A percentile compares a stretch with the other conserved stretches of the same genome.
Conservation (phyloP, 2,329 filamentous ascomycete species). For the Aspergillus luchuensis region DNA sequence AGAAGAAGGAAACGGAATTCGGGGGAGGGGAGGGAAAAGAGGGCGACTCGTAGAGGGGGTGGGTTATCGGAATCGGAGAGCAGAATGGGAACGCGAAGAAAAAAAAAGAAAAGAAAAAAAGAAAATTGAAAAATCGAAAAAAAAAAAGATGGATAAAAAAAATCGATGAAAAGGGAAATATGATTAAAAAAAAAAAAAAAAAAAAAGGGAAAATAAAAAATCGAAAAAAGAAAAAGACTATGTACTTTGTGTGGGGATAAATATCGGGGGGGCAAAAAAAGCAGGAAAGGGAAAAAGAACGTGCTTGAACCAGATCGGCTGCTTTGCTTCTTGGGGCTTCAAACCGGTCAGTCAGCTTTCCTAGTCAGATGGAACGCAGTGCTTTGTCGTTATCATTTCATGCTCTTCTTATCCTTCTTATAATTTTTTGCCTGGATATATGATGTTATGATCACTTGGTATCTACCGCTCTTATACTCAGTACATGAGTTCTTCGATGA, state of each 20-base stretch:
- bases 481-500: not conserved
- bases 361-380: slow-evolving; percentile 17
- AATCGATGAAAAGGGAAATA: slow-evolving; percentile 4
- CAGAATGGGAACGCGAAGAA: slow-evolving; percentile 17
- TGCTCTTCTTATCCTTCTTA: too few species aligned
- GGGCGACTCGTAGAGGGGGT: slow-evolving; percentile 24
- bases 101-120: slow-evolving; percentile 19
- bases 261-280: slow-evolving; percentile 34
- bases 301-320: slow-evolving; percentile 29
- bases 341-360: slow-evolving; percentile 16
- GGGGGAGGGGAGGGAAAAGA: slow-evolving; percentile 27
- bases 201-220: slow-evolving; percentile 23
- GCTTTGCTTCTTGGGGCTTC: slow-evolving; percentile 24
- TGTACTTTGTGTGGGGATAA: slow-evolving; percentile 32
- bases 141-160: slow-evolving; percentile 20
- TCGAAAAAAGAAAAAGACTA: slow-evolving; percentile 19
- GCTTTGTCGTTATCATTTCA: not conserved
- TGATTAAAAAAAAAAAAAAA: slow-evolving; percentile 14
- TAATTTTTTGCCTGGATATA: too few species aligned
- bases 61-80: slow-evolving; percentile 30
- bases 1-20: slow-evolving; percentile 30
- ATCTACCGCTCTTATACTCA: not conserved
- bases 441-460: too few species aligned
- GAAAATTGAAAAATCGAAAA: slow-evolving; percentile 18
- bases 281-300: slow-evolving; percentile 24